Base-by-base conservation (phyloP, 768 basidiomycete genomes). In the Asterophora parasitica region DNA sequence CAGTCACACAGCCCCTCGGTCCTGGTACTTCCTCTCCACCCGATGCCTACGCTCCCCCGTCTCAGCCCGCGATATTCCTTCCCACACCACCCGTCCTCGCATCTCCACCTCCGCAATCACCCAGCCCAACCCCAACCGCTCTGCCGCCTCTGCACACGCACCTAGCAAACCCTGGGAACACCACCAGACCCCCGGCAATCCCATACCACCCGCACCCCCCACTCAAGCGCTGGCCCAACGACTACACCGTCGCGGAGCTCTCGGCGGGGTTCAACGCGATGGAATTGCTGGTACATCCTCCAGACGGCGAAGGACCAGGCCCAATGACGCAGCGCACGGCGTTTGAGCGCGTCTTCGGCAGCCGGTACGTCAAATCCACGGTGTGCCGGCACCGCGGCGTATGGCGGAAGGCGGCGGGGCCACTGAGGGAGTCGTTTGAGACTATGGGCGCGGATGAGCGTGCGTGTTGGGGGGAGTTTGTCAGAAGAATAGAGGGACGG, bases 221-320 rank as follows among this genome's bases (percentile, higher is more conserved):
- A 2, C 67, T 83, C 23, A 85, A 85, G 58, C 78, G 82, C 11
- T 87, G 85, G 85, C 85, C 85, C 30, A 85, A 85, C 57, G 85
- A 86, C 64, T 85, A 83, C 60, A 81, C 79, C 7, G 84, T 87
- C 16, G 74, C 72, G 42, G 83, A 86, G 59, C 70, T 86, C 47
- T 74, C 82, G 1, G 59, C 63, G 1, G 84, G 85, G 1, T 84
- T 87, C 61, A 72, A 69, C 31, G 64, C 75, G 33, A 74, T 75
- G 73, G 74, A 75, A 59, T 58, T 48, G 34, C 73, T 65, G 53
- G 69, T 62, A 27, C 61, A 66, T 0, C 66, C 67, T 27, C 64
- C 67, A 8, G 64, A 70, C 4, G 56, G 61, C 7, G 64, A 69
- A 3, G 55, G 61, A 7, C 62, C 66, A 33, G 66, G 74, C 10